Percentiles rank a stretch among this genome's conserved stretches.
Conservation (phyloP, 2,329 filamentous ascomycete species). For the Huntiella moniliformis region DNA sequence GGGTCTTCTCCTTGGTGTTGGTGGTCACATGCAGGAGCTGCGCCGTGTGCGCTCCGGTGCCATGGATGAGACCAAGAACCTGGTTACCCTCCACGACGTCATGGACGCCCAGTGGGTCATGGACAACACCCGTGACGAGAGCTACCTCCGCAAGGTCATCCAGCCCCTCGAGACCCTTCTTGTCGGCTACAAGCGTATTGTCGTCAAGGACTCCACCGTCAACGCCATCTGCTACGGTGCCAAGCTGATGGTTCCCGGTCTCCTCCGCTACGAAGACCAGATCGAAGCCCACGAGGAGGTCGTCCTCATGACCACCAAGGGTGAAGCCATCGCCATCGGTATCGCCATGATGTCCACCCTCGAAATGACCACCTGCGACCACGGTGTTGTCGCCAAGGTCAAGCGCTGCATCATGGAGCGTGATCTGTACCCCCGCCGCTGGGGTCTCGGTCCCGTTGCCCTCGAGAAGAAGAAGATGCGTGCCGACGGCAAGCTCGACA, state of each 20-base stretch:
- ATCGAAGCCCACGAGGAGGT: slow-evolving; percentile 95
- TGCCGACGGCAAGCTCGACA: slow-evolving; percentile 92
- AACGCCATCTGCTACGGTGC: slow-evolving; percentile 98
- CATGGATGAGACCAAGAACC: slow-evolving; percentile 75
- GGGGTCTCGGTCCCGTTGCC: slow-evolving; percentile 86
- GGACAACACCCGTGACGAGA: slow-evolving; percentile 91
- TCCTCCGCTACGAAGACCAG: slow-evolving; percentile 75
- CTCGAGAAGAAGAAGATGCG: slow-evolving; percentile 99
- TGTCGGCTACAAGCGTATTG: slow-evolving; percentile 84
- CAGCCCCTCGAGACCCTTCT: slow-evolving; percentile 82
- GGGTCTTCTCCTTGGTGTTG: slow-evolving; percentile 56
- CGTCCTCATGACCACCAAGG: slow-evolving; percentile 97
- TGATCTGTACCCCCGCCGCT: slow-evolving; percentile 88
- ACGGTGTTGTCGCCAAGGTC: slow-evolving; percentile 94
- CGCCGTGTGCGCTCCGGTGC: slow-evolving; percentile 83
- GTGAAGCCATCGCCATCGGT: slow-evolving; percentile 89
- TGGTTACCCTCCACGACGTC: slow-evolving; percentile 75
- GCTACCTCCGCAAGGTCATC: slow-evolving; percentile 80
- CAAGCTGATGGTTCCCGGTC: slow-evolving; percentile 93
- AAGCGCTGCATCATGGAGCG: slow-evolving; percentile 99
- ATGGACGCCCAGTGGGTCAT: slow-evolving; percentile 90
- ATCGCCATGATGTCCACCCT: slow-evolving; percentile 97
- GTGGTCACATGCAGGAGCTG: slow-evolving; percentile 96
- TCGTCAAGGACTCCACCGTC: slow-evolving; percentile 70
- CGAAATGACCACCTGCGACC: slow-evolving; percentile 90